Evolutionary conservation across 2,329 filamentous ascomycete species (phyloP), one percentile per base, ranked within the genome.

Genomic region (Fusarium sp.): DNA sequence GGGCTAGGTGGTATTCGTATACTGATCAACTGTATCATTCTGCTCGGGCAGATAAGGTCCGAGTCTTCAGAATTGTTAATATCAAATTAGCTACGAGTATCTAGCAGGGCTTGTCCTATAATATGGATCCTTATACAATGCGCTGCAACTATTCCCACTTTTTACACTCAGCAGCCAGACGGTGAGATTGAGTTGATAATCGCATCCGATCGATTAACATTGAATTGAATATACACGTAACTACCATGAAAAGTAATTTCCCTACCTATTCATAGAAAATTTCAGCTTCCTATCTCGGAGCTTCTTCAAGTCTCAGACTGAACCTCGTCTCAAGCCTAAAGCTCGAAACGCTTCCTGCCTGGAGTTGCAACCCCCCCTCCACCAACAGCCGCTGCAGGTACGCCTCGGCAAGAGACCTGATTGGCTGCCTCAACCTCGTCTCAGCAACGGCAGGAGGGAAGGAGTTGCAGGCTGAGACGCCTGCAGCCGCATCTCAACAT

Each of bases 341-440:
- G 61, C 53, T 48, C 68, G 68, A 70, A 70, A 70, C 68, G 53
- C 47, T 38, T 52, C 57, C 40, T 67, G 68, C 68, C 51, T 56
- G 57, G 41, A 42, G 19, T 13, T 44, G 41, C 11, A 31, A 15
- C 24, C 47, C 57, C 41, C 19, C 11, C 34, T 63, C 56, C 68
- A 32, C 61, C 50, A 58, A 22, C 47, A 64, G 32, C 52, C 15
- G 42, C 47, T 61, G 47, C 38, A 50, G 53, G 42, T 58, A 55
- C 46, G 24, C 12, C 34, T 44, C 35, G 31, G 38, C 22, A 39
- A 32, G 24, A 12, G 4, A 13, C 39, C 24, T 60, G 29, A 70
- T 70, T 70, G 68, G 68, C 41, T 60, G 58, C 24, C 35, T 25
- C 45, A n/a, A 42, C 31, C 44, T 32, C 28, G 19, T 26, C 32